Conservation (phyloP, 176 grass and related monocot genomes). For the Lolium rigidum region DNA sequence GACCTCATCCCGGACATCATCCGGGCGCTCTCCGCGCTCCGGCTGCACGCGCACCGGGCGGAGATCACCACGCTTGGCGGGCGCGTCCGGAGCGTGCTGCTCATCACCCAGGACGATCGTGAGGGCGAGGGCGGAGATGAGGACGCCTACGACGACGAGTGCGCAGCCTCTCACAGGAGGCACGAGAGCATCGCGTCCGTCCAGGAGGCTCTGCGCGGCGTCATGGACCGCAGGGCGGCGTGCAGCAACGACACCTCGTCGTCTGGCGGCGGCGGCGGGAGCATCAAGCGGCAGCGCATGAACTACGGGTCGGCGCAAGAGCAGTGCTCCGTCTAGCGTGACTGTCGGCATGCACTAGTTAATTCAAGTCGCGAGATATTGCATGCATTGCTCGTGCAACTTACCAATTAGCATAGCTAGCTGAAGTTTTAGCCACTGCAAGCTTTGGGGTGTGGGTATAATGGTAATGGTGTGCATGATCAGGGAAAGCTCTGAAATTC, state of each 20-base stretch:
- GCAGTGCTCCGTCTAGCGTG: conserved; percentile 44
- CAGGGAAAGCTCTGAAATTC: not conserved
- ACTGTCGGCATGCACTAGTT: conserved; percentile 18
- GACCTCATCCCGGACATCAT: conserved; percentile 92
- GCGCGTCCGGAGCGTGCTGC: conserved; percentile 88
- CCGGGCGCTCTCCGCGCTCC: conserved; percentile 68
- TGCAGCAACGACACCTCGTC: conserved; percentile 68
- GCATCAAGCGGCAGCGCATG: conserved; percentile 93
- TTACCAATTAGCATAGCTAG: conserved; percentile 17
- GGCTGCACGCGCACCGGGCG: conserved; percentile 66
- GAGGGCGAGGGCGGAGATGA: not conserved
- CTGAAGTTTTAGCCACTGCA: conserved; percentile 15
- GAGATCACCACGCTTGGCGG: conserved; percentile 94
- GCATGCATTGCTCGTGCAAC: conserved; percentile 29
- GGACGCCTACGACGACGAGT: not conserved
- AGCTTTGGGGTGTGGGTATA: conserved; percentile 50
- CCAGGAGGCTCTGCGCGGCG: conserved; percentile 78
- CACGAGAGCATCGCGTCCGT: conserved; percentile 81
- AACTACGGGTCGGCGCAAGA: conserved; percentile 61
- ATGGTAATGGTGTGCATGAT: conserved; percentile 39
- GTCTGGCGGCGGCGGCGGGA: conserved; percentile 49
- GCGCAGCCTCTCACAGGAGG: conserved; percentile 37
- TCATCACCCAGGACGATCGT: conserved; percentile 61
- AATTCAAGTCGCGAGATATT: not conserved
- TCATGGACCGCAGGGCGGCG: conserved; percentile 68